Percentiles rank a stretch among this genome's conserved stretches.
phyloP scores from a whole-genome alignment of 164 flowering plant species.

The Vitis labrusca region DNA sequence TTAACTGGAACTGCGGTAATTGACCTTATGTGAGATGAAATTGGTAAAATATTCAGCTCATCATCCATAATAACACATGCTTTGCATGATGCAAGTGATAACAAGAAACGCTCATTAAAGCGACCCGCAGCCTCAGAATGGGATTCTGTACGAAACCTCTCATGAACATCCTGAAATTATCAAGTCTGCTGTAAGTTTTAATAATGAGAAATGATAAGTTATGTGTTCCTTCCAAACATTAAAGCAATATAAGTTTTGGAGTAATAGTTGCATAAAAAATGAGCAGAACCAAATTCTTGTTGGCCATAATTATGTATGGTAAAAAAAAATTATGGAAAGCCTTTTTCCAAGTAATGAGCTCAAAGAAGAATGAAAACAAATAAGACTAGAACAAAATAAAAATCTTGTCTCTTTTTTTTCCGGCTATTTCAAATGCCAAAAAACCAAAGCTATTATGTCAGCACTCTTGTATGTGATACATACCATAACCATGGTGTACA shows the following conservation, averaged over 20 bases:
- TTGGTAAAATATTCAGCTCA: constrained; percentile 82
- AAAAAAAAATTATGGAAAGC: too few relatives aligned
- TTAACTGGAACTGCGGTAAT: constrained; percentile 50
- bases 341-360: too few relatives aligned
- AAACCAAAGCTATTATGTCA: neutral
- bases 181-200: neutral
- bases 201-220: neutral
- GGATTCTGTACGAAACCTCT: constrained; percentile 91
- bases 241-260: too few relatives aligned
- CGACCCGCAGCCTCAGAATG: constrained; percentile 80
- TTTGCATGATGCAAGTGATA: constrained; percentile 87
- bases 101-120: constrained; percentile 91
- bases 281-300: too few relatives aligned
- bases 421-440: too few relatives aligned
- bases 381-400: too few relatives aligned
- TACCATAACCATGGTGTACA: constrained; percentile 99
- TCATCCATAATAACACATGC: constrained; percentile 93
- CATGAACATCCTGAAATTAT: constrained; percentile 87
- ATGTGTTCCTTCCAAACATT: neutral
- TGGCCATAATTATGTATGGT: too few relatives aligned
- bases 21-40: constrained; percentile 85
- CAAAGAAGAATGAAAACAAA: too few relatives aligned
- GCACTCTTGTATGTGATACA: constrained; percentile 8
- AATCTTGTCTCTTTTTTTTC: too few relatives aligned
- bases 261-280: too few relatives aligned